These are phyloP conservation scores for Phytophthora macrochlamydospora DNA, from an alignment of 352 stramenopile species.

Conservation along the genomic window DNA sequence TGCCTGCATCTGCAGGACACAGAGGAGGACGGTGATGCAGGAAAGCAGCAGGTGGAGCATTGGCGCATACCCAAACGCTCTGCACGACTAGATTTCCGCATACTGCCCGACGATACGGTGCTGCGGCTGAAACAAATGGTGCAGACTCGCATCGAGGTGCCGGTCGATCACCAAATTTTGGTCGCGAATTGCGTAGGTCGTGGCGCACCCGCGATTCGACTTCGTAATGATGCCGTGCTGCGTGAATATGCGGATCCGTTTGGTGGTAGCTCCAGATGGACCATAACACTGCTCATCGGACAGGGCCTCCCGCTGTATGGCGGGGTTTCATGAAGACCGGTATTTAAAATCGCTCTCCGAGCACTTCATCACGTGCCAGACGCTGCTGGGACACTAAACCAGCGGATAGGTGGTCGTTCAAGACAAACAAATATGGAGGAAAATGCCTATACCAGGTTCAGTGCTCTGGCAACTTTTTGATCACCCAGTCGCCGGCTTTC, in stretches of 20 bases:
- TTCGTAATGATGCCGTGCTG: slow-evolving; percentile 25
- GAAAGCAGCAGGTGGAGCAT: slow-evolving; percentile 13
- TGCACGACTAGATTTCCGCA: slow-evolving; percentile 24
- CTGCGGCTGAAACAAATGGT: slow-evolving; percentile 36
- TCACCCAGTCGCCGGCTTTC: too few species aligned
- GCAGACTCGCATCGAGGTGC: slow-evolving; percentile 19
- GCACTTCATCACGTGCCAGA: not conserved
- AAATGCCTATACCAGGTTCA: too few species aligned
- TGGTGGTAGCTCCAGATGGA: slow-evolving; percentile 24
- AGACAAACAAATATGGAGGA: too few species aligned
- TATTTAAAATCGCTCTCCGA: not conserved
- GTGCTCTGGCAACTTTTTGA: not conserved
- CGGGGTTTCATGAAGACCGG: slow-evolving; percentile 1
- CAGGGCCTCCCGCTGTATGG: slow-evolving; percentile 32
- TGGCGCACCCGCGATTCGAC: slow-evolving; percentile 22
- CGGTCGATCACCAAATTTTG: slow-evolving; percentile 39
- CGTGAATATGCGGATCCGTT: slow-evolving; percentile 28
- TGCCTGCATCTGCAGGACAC: slow-evolving; percentile 17
- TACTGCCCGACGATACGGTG: slow-evolving; percentile 26
- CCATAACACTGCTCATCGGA: slow-evolving; percentile 36
- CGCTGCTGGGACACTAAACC: not conserved
- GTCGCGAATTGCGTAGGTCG: slow-evolving; percentile 18
- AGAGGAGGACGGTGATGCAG: slow-evolving; percentile 1
- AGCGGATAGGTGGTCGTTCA: not conserved
- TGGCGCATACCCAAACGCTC: not conserved